Evolutionary conservation across 148 eudicot species (phyloP).

Genomic region (Bassia scoparia): DNA sequence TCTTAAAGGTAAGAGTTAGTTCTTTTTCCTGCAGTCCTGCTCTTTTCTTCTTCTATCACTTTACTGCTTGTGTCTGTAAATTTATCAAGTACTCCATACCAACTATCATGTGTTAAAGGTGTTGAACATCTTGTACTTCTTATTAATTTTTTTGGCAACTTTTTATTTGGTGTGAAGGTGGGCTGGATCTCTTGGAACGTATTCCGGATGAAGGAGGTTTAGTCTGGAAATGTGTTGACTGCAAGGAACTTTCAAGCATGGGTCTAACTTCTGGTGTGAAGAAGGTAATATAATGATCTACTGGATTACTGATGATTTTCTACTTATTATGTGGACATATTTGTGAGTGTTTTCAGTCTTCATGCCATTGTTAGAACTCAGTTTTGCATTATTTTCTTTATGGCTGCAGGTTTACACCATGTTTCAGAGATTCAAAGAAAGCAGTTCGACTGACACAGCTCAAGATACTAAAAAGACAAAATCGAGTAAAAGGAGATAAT

Average conservation of each 20-base stretch:
- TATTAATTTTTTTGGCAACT: constrained; percentile 7
- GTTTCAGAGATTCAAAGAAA: constrained; percentile 68
- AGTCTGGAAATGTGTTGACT: constrained; percentile 66
- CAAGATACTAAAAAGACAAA: constrained; percentile 29
- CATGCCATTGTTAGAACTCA: neutral
- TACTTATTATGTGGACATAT: too few relatives aligned
- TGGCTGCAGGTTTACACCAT: constrained; percentile 70
- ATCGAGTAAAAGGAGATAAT: constrained; percentile 32
- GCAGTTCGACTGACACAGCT: constrained; percentile 16
- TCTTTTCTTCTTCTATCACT: neutral
- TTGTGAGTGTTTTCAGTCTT: neutral
- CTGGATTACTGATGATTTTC: neutral
- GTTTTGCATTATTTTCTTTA: constrained; percentile 1
- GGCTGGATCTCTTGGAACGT: constrained; percentile 25
- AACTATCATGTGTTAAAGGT: neutral
- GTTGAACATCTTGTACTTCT: neutral
- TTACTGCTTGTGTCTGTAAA: neutral
- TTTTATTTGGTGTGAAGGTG: constrained; percentile 41
- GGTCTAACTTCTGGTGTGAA: constrained; percentile 93
- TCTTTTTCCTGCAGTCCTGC: neutral
- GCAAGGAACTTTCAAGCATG: constrained; percentile 61
- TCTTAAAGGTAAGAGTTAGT: constrained; percentile 46
- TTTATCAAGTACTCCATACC: too few relatives aligned
- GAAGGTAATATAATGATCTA: constrained; percentile 51
- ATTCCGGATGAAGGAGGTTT: constrained; percentile 36